Evolutionary conservation across 306 rosid species (phyloP).

Genomic region (Cucumis cinereus): DNA sequence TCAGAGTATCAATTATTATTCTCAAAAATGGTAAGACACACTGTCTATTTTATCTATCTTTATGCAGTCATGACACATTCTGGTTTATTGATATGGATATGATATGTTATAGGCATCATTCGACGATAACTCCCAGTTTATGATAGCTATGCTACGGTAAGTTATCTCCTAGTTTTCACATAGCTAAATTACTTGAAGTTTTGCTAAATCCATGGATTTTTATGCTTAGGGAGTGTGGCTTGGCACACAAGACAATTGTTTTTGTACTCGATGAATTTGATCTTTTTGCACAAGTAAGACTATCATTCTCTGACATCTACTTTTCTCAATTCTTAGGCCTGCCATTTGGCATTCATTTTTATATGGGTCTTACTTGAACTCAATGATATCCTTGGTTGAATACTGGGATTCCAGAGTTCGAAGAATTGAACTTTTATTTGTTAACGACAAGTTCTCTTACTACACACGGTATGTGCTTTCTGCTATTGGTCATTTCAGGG

Average conservation of each 20-base stretch:
- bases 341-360: neutral
- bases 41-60: slow-evolving; percentile 1
- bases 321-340: slow-evolving; percentile 10
- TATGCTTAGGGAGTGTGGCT: slow-evolving; percentile 71
- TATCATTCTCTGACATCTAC: neutral
- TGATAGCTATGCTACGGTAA: slow-evolving; percentile 81
- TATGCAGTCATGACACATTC: neutral
- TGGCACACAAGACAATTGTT: slow-evolving; percentile 81
- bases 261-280: slow-evolving; percentile 87
- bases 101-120: slow-evolving; percentile 59
- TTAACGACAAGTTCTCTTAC: neutral
- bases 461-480: neutral
- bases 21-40: slow-evolving; percentile 65
- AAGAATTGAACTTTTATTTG: neutral
- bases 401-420: neutral
- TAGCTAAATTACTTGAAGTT: neutral
- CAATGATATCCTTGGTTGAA: neutral
- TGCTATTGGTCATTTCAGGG: slow-evolving; percentile 35
- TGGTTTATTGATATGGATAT: slow-evolving; percentile 17
- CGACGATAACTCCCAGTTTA: slow-evolving; percentile 88
- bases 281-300: slow-evolving; percentile 80
- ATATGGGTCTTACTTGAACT: neutral
- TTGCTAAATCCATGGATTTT: slow-evolving; percentile 16
- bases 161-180: slow-evolving; percentile 18
- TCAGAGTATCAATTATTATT: slow-evolving; percentile 62